Base-by-base conservation (phyloP, 176 grass and related monocot species). In the Tillandsia fasciculata region DNA sequence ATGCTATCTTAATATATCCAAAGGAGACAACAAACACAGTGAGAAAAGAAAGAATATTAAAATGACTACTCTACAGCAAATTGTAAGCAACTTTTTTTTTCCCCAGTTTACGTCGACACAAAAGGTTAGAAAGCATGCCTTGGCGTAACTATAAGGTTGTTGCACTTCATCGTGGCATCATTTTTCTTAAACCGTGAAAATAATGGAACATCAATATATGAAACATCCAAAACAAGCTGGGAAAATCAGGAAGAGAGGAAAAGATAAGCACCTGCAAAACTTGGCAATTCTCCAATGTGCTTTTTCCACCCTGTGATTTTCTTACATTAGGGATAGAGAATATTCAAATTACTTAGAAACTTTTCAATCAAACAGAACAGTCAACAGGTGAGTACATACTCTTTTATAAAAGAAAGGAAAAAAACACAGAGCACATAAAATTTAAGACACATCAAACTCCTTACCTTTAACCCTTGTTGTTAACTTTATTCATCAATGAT, bases 231-330 rank as follows among this genome's bases (percentile, higher is more conserved):
- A 77, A 8, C 11, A 27, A 5, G 53, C 2, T 17, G 22, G 56
- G 22, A 20, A 10, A 61, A n/a, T 23, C 4, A 8, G 5, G 18
- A 61, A 23, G 22, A 23, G n/a, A 2, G 7, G 10, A 61, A 23
- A 10, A 61, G 3, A 23, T 0, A 61, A 8, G 14, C 79, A 99
- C 94, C 94, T 93, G 94, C 69, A 99, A 76, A 90, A 99, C 80
- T 84, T 93, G 87, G 77, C 94, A 99, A 57, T 99, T 99, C 50
- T 93, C 87, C 80, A 99, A 76, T 83, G 87, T 99, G 84, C 94
- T 99, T 82, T 80, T 90, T 49, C 89, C 89, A 3, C 94, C 94
- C 94, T 93, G 75, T 52, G 22, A 84, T 76, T 82, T 79, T 3
- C 52, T n/a, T 24, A 29, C 11, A 69, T 58, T 58, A 69, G 65